phyloP scores from a whole-genome alignment of 768 basidiomycete species.

The Tulasnella sp. region DNA sequence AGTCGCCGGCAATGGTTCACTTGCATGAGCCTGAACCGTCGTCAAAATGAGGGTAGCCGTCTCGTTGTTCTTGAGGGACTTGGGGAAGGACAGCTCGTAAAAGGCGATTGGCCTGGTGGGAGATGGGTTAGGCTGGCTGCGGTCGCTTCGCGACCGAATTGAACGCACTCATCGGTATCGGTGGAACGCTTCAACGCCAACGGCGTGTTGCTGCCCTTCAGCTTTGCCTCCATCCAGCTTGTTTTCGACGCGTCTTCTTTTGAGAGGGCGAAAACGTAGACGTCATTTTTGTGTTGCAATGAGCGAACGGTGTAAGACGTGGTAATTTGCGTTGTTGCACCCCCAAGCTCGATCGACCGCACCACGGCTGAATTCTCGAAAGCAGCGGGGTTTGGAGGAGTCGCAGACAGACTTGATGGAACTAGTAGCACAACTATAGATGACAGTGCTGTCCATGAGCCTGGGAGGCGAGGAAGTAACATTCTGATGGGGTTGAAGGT shows the following conservation, averaged over 20 bases:
- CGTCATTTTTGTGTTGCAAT: slow-evolving; percentile 53
- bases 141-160: not conserved
- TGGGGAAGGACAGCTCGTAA: slow-evolving; percentile 62
- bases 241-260: slow-evolving; percentile 60
- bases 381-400: slow-evolving; percentile 35
- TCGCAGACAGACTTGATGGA: slow-evolving; percentile 10
- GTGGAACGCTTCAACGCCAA: slow-evolving; percentile 51
- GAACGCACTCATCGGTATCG: slow-evolving; percentile 51
- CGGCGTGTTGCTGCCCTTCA: slow-evolving; percentile 58
- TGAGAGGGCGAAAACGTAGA: slow-evolving; percentile 66
- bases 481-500: not conserved
- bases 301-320: slow-evolving; percentile 84
- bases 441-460: not conserved
- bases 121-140: not conserved
- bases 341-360: slow-evolving; percentile 84
- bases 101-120: slow-evolving; percentile 39
- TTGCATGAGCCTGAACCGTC: slow-evolving; percentile 72
- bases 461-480: not conserved
- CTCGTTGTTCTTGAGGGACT: slow-evolving; percentile 52
- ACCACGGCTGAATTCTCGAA: slow-evolving; percentile 90
- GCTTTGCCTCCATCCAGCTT: slow-evolving; percentile 72
- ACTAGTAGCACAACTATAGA: not conserved
- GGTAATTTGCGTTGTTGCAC: slow-evolving; percentile 79
- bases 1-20: slow-evolving; percentile 66
- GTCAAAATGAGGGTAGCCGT: slow-evolving; percentile 75